These are phyloP conservation scores for Pyronema domesticum DNA, from an alignment of 495 filamentous ascomycete genomes.

Conservation along the genomic window DNA sequence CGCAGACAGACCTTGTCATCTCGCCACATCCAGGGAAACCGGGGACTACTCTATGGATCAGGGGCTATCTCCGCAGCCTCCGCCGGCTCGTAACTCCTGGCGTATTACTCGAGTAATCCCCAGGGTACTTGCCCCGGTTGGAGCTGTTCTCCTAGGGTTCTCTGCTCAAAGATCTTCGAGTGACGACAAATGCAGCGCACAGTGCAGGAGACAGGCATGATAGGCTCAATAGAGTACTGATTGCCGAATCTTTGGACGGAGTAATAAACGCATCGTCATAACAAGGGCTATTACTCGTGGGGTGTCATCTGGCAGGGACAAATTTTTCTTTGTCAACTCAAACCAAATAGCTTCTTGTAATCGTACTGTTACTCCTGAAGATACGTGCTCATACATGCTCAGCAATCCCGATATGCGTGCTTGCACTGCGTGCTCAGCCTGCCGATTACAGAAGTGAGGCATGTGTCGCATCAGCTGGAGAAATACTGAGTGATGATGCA, in stretches of 20 bases:
- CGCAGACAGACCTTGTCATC: too few species aligned
- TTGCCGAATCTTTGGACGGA: neutral
- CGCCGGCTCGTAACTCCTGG: too few species aligned
- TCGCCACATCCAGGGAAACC: too few species aligned
- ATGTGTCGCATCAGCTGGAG: neutral
- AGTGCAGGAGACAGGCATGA: neutral
- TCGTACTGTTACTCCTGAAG: neutral
- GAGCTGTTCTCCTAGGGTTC: too few species aligned
- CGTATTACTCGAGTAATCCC: too few species aligned
- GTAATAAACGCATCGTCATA: neutral
- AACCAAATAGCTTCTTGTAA: neutral
- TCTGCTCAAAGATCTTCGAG: slow-evolving; percentile 42
- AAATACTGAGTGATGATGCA: neutral
- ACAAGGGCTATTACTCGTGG: neutral
- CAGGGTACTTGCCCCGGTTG: too few species aligned
- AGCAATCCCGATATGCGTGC: neutral
- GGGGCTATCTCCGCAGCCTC: too few species aligned
- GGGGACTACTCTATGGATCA: too few species aligned
- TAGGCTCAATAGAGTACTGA: neutral
- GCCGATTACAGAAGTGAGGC: too few species aligned
- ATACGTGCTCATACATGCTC: neutral
- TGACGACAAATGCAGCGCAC: slow-evolving; percentile 46
- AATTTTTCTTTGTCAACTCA: neutral
- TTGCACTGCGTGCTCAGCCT: too few species aligned
- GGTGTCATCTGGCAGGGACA: neutral